Conservation (phyloP, 371 early-diverging fungal genomes). For the Capillidium heterosporum region DNA sequence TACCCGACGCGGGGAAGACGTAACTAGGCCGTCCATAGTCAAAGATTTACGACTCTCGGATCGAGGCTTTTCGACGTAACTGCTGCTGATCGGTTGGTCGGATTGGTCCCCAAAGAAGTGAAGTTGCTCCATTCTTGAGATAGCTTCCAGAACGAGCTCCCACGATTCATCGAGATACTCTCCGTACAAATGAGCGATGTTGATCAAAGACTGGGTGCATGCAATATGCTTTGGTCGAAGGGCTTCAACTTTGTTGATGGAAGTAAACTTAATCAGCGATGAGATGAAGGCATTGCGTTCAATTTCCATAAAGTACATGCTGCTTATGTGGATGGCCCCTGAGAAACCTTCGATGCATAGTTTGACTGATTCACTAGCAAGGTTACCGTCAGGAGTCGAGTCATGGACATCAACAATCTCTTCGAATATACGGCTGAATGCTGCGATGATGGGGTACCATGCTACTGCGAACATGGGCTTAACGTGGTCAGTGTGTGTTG, state of each 20-base stretch:
- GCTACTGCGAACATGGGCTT: slow-evolving; percentile 80
- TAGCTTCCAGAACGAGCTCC: slow-evolving; percentile 74
- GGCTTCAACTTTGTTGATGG: slow-evolving; percentile 55
- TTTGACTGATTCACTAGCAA: slow-evolving; percentile 12
- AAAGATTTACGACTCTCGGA: slow-evolving; percentile 1
- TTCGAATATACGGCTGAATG: slow-evolving; percentile 70
- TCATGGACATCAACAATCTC: slow-evolving; percentile 55
- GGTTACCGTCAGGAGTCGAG: slow-evolving; percentile 16
- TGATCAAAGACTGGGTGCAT: slow-evolving; percentile 64
- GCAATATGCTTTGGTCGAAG: slow-evolving; percentile 75
- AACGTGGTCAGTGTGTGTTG: slow-evolving; percentile 78
- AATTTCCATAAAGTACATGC: slow-evolving; percentile 70
- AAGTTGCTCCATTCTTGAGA: slow-evolving; percentile 71
- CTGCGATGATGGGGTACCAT: slow-evolving; percentile 81
- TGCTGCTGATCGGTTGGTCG: background rate
- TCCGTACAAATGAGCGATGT: slow-evolving; percentile 60
- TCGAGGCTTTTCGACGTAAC: background rate
- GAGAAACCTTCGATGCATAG: slow-evolving; percentile 67
- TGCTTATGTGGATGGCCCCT: slow-evolving; percentile 54
- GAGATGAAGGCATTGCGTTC: slow-evolving; percentile 81
- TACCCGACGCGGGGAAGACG: background rate
- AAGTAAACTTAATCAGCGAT: slow-evolving; percentile 72
- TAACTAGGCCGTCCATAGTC: background rate
- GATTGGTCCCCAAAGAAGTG: slow-evolving; percentile 29
- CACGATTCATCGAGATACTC: slow-evolving; percentile 68